These are phyloP conservation scores for Pistacia vera DNA, from an alignment of 345 rosid species.

Conservation along the genomic window DNA sequence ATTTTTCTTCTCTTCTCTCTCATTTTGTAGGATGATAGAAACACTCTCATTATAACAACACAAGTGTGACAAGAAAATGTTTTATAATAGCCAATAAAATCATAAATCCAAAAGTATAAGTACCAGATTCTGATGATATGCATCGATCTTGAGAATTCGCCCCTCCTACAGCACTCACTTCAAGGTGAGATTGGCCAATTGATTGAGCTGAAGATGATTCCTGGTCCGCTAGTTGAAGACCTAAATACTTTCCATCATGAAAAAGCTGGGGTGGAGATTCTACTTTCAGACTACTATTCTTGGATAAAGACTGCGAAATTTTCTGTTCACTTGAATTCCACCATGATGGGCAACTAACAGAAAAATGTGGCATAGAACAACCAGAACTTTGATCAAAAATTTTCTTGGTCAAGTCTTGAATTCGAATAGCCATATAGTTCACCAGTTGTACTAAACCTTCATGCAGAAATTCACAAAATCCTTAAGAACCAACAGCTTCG, in stretches of 20 bases:
- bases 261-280: constrained; percentile 27
- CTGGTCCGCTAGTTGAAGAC: constrained; percentile 38
- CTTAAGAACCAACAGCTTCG: constrained; percentile 10
- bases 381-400: constrained; percentile 20
- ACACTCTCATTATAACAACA: neutral
- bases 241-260: constrained; percentile 34
- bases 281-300: constrained; percentile 26
- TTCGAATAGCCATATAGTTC: constrained; percentile 37
- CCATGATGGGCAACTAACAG: constrained; percentile 33
- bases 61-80: neutral
- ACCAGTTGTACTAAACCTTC: neutral
- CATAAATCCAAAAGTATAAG: constrained; percentile 7
- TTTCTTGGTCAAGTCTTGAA: constrained; percentile 38
- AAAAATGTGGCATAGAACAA: constrained; percentile 22
- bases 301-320: constrained; percentile 19
- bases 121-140: constrained; percentile 48
- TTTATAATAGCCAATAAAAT: neutral
- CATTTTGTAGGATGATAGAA: neutral
- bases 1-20: neutral
- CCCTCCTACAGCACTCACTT: constrained; percentile 31
- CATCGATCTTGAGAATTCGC: constrained; percentile 42
- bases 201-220: constrained; percentile 43
- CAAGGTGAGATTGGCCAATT: constrained; percentile 36
- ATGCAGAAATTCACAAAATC: constrained; percentile 15
- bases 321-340: constrained; percentile 41